These are phyloP conservation scores for Hanseniaspora singularis DNA, from an alignment of 805 yeast species.

Conservation along the genomic window DNA sequence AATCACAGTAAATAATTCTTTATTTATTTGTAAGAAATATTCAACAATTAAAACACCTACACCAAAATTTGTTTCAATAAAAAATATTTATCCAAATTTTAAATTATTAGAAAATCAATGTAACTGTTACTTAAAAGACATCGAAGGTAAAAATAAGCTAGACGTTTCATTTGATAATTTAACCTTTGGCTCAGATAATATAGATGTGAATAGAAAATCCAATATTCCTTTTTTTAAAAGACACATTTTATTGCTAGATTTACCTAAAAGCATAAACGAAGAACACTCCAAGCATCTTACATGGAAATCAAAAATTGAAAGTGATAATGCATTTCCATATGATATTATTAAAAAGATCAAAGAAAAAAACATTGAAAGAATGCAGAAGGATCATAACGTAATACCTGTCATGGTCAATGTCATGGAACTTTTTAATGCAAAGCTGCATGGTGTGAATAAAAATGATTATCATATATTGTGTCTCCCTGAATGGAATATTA, in stretches of 20 bases:
- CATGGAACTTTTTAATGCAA: not conserved
- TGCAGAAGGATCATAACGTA: constrained; percentile 20
- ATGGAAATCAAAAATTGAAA: constrained; percentile 24
- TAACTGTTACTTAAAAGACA: constrained; percentile 18
- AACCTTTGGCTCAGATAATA: not conserved
- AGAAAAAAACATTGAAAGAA: constrained; percentile 17
- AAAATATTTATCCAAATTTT: not conserved
- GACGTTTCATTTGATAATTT: constrained; percentile 17
- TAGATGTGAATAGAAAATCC: not conserved
- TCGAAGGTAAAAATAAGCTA: constrained; percentile 9
- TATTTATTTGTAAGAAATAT: too few relatives aligned
- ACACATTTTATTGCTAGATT: constrained; percentile 22
- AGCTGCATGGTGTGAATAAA: not conserved
- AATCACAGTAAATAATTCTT: not conserved
- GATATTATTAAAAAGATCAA: constrained; percentile 18
- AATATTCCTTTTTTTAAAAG: constrained; percentile 21
- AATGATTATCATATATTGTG: constrained; percentile 22
- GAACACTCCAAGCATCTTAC: constrained; percentile 10
- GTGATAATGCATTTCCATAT: constrained; percentile 20
- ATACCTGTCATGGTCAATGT: not conserved
- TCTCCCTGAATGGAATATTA: constrained; percentile 18
- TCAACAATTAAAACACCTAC: too few relatives aligned
- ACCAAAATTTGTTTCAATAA: not conserved
- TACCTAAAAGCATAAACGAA: constrained; percentile 3
- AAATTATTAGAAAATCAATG: constrained; percentile 14